Percentiles rank a stretch among this genome's conserved stretches.
These are phyloP conservation scores for Calonectria honghensis DNA, from an alignment of 2,329 filamentous ascomycete species.

Conservation along the genomic window DNA sequence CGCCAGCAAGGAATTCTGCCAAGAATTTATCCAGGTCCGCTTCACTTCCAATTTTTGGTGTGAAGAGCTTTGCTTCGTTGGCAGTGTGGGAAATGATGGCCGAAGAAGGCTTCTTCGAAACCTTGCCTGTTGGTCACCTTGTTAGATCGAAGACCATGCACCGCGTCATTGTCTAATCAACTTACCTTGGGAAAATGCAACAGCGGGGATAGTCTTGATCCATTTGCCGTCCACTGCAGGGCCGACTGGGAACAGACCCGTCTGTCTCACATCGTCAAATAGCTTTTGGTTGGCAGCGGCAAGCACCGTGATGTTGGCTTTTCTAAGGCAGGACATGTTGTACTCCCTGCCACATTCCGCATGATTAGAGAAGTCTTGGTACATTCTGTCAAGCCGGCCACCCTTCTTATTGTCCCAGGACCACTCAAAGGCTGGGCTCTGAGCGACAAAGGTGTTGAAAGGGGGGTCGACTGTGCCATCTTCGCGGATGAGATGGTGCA, in stretches of 20 bases:
- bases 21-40: neutral
- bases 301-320: neutral
- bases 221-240: conserved; percentile 38
- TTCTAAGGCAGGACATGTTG: conserved; percentile 37
- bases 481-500: conserved; percentile 68
- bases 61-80: neutral
- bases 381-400: conserved; percentile 21
- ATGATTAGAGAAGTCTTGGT: conserved; percentile 21
- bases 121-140: neutral
- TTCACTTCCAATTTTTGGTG: neutral
- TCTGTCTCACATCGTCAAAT: conserved; percentile 13
- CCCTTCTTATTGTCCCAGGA: conserved; percentile 32
- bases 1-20: conserved; percentile 25
- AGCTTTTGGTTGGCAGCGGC: conserved; percentile 28
- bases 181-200: neutral
- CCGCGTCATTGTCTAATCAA: too few species aligned
- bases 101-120: neutral
- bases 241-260: conserved; percentile 41
- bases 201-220: conserved; percentile 23
- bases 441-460: conserved; percentile 54
- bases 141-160: neutral
- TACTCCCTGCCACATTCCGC: neutral
- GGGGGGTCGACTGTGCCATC: conserved; percentile 65
- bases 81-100: neutral
- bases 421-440: conserved; percentile 41